Evolutionary conservation across 2,329 filamentous ascomycete genomes (phyloP).

Genomic region (Cadophora sp.): DNA sequence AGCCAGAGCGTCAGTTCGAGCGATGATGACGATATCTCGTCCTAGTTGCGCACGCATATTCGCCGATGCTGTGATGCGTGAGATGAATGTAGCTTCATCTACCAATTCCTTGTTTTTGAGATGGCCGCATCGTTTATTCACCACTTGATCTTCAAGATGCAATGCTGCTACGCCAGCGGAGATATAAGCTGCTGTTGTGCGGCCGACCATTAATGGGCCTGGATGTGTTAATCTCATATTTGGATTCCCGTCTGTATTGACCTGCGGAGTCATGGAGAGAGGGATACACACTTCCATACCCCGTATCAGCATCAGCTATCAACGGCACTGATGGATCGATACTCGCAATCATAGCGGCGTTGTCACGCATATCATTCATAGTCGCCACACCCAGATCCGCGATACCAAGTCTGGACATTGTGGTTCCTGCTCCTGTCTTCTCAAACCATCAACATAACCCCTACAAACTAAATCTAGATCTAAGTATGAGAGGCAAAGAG

Average conservation of each 20-base stretch:
- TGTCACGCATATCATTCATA: slow-evolving; percentile 58
- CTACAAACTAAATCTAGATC: slow-evolving; percentile 41
- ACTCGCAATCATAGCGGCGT: slow-evolving; percentile 60
- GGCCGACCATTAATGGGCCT: slow-evolving; percentile 53
- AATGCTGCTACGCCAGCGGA: slow-evolving; percentile 62
- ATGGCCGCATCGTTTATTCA: slow-evolving; percentile 70
- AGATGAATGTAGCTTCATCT: slow-evolving; percentile 42
- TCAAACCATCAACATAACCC: slow-evolving; percentile 55
- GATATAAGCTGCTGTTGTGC: slow-evolving; percentile 59
- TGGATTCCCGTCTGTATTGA: neutral
- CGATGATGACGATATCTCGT: slow-evolving; percentile 68
- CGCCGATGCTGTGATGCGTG: slow-evolving; percentile 61
- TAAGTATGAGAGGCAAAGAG: too few relatives aligned
- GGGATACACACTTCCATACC: slow-evolving; percentile 42
- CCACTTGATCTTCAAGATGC: slow-evolving; percentile 68
- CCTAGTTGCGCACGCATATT: slow-evolving; percentile 55
- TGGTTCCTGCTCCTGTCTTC: slow-evolving; percentile 59
- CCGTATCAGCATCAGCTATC: slow-evolving; percentile 62
- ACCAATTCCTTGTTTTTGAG: slow-evolving; percentile 66
- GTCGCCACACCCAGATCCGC: slow-evolving; percentile 58
- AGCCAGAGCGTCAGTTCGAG: slow-evolving; percentile 67
- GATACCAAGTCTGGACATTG: slow-evolving; percentile 54
- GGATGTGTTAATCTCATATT: slow-evolving; percentile 29
- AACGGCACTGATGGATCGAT: slow-evolving; percentile 56
- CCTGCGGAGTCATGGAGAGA: neutral